These are phyloP conservation scores for Vanilla planifolia DNA, from an alignment of 106 monocot species.

Conservation along the genomic window DNA sequence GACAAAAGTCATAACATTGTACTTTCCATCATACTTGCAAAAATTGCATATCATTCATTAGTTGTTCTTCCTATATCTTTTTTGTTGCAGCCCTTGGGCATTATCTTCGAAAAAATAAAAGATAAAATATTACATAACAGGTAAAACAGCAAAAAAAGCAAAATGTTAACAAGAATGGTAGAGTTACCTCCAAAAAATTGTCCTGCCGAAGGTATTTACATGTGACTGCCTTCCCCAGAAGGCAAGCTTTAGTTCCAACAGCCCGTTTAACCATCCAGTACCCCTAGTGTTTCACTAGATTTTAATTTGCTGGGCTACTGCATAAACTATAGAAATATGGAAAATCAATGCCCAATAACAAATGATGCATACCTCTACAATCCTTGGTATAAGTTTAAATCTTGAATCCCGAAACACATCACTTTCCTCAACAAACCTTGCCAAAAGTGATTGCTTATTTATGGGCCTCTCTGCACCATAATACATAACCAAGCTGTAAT, in stretches of 20 bases:
- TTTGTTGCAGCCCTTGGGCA: too few species aligned
- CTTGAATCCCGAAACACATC: constrained; percentile 79
- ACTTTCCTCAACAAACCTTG: constrained; percentile 73
- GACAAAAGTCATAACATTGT: too few species aligned
- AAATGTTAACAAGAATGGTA: neutral
- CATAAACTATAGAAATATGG: neutral
- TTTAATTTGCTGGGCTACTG: constrained; percentile 2
- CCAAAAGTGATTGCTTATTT: constrained; percentile 73
- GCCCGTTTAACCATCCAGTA: constrained; percentile 99
- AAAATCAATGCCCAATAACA: neutral
- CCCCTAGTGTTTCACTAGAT: constrained; percentile 35
- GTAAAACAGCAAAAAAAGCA: neutral
- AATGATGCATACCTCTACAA: constrained; percentile 60
- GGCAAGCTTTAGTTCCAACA: constrained; percentile 94
- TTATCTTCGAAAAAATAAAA: too few species aligned
- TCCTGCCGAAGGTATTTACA: constrained; percentile 86
- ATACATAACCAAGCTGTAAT: constrained; percentile 84
- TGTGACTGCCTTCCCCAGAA: constrained; percentile 90
- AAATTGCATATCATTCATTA: too few species aligned
- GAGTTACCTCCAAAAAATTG: constrained; percentile 83
- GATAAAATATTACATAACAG: neutral
- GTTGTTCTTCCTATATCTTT: too few species aligned
- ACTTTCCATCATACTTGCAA: too few species aligned
- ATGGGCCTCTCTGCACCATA: constrained; percentile 80
- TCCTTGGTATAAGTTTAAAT: constrained; percentile 97